Evolutionary conservation across 2,329 filamentous ascomycete genomes (phyloP), one percentile per base, ranked within the genome.

Genomic region (Colletotrichum tanaceti): DNA sequence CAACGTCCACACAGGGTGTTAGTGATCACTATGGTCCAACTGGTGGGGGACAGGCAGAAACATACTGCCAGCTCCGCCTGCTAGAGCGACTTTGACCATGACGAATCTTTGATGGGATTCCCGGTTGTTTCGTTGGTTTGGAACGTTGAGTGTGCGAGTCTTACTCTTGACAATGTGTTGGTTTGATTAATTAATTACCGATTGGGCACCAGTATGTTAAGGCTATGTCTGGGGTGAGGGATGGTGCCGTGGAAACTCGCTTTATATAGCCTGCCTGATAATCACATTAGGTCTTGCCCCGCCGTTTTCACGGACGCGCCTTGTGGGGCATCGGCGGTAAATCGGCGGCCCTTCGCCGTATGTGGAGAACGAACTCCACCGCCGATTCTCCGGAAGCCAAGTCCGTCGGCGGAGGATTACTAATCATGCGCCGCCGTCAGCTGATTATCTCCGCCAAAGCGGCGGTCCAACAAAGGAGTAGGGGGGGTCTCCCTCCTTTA

Each of bases 1-100:
- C 84, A 54, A 89, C 82, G 63, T 86, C 86, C 88, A 4, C 20
- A 16, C 0, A 14, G 2, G 10, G 1, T 2, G 7, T 52, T 22
- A 41, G 52, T 32, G 1, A 18, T n/a, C n/a, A n/a, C 38, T 20
- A 10, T 10, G 28, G 2, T 18, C 38, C 13, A 35, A 24, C 39
- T 5, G 5, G 4, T 0, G 0, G 1, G 4, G 6, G n/a, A 38
- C 5, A 6, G 1, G 1, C 0, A 14, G 10, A 0, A 13, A 24
- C 66, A n/a, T 39, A 68, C 65, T 59, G 9, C 66, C 73, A 10
- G 74, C 72, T 18, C 71, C 73, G 11, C 73, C 74, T 18, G 72
- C 72, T 10, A 75, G 57, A 5, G 74, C 73, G 20, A 76, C 70
- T 16, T 68, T 73, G 47, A 74, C 73, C 74, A 74, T 75, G 28